Conservation (phyloP, 192 early-diverging fungal genomes). For the Coemansia sp. region DNA sequence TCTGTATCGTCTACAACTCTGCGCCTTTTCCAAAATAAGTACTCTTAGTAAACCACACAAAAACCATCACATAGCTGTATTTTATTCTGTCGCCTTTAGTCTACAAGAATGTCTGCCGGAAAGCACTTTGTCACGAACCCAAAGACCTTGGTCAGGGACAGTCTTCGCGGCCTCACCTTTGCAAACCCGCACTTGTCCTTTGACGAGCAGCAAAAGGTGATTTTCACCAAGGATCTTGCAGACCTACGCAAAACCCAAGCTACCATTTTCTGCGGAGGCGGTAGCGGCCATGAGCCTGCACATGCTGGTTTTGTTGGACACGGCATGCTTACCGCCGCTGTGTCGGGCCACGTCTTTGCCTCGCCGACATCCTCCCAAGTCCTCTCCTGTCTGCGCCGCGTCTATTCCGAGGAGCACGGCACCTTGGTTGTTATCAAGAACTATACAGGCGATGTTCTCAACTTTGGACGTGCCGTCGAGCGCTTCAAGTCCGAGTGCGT, state of each 20-base stretch:
- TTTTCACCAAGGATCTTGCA: slow-evolving; percentile 61
- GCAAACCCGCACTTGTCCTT: slow-evolving; percentile 63
- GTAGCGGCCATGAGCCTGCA: slow-evolving; percentile 82
- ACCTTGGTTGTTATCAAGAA: slow-evolving; percentile 83
- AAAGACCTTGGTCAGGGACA: slow-evolving; percentile 63
- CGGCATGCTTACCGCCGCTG: slow-evolving; percentile 74
- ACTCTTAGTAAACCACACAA: background rate
- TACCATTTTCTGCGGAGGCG: slow-evolving; percentile 79
- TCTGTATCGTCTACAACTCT: background rate
- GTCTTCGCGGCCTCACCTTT: slow-evolving; percentile 58
- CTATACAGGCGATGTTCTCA: slow-evolving; percentile 78
- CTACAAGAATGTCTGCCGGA: slow-evolving; percentile 24
- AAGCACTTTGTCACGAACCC: slow-evolving; percentile 65
- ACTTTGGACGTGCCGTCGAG: slow-evolving; percentile 82
- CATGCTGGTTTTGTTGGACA: slow-evolving; percentile 77
- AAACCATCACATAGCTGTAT: no score
- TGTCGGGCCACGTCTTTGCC: slow-evolving; percentile 84
- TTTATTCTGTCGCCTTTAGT: background rate
- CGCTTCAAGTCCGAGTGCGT: slow-evolving; percentile 73
- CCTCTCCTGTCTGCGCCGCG: slow-evolving; percentile 66
- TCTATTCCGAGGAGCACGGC: slow-evolving; percentile 63
- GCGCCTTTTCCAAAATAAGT: no score
- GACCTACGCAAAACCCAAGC: slow-evolving; percentile 61
- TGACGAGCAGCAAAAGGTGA: slow-evolving; percentile 64
- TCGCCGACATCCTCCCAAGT: slow-evolving; percentile 80